phyloP scores from a whole-genome alignment of 2,329 filamentous ascomycete genomes.

The Trichocomaceae sp. region DNA sequence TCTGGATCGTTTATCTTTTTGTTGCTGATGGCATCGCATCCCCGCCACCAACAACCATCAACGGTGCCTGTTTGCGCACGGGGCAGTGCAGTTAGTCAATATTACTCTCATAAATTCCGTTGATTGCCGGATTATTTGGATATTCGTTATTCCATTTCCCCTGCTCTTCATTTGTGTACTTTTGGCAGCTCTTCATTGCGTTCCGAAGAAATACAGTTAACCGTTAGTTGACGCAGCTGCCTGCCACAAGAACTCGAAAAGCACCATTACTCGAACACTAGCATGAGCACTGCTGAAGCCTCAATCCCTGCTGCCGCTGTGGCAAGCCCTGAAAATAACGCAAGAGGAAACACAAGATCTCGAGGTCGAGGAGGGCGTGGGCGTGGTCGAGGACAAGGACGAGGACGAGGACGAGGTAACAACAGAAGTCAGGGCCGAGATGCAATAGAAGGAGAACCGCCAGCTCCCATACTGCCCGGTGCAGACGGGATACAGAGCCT shows the following conservation, averaged over 20 bases:
- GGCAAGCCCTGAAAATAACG: neutral
- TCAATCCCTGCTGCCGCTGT: neutral
- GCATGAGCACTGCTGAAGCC: conserved; percentile 7
- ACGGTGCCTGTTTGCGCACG: neutral
- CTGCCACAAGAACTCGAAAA: neutral
- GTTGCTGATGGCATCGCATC: neutral
- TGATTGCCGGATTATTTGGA: neutral
- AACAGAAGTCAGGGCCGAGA: conserved; percentile 4
- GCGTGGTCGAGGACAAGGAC: neutral
- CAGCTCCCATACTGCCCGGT: neutral
- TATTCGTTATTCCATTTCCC: neutral
- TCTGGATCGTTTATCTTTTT: neutral
- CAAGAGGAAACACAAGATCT: conserved; percentile 8
- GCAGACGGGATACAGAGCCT: neutral
- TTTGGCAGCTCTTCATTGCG: neutral
- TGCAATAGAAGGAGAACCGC: neutral
- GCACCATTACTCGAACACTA: neutral
- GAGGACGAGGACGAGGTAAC: conserved; percentile 7
- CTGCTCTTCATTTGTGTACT: neutral
- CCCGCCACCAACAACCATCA: neutral
- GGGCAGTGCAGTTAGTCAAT: neutral
- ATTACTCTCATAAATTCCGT: neutral
- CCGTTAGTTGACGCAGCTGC: neutral
- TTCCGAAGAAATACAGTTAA: neutral
- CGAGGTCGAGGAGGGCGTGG: conserved; percentile 17